A percentile compares a stretch with the other conserved stretches of the same genome.
These are phyloP conservation scores for Boletellus emodensis DNA, from an alignment of 768 basidiomycete species.

Conservation along the genomic window DNA sequence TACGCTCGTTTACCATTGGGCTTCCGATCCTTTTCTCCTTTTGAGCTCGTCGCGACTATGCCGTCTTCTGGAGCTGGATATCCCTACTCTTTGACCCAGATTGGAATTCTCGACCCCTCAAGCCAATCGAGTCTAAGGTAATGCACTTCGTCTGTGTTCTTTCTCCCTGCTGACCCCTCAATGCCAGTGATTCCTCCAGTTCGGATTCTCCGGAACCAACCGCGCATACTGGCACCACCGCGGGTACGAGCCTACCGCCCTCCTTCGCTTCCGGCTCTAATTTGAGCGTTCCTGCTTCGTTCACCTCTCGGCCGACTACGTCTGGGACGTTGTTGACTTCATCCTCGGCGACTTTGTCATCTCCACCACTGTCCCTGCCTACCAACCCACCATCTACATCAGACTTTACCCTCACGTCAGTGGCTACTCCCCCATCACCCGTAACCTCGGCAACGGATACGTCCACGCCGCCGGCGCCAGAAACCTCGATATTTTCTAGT, in stretches of 20 bases:
- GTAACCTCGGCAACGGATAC: not conserved
- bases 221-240: constrained; percentile 8
- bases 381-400: not conserved
- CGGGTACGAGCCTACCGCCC: constrained; percentile 18
- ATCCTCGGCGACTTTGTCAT: not conserved
- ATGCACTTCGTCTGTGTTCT: not conserved
- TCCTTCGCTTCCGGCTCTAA: constrained; percentile 14
- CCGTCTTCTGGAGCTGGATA: not conserved
- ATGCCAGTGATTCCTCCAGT: constrained; percentile 1
- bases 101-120: not conserved
- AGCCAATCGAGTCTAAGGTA: constrained; percentile 13
- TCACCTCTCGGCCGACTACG: not conserved
- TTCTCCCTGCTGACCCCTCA: constrained; percentile 3
- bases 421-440: not conserved
- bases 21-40: constrained; percentile 1
- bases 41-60: constrained; percentile 2
- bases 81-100: not conserved
- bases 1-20: not conserved
- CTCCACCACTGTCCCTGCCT: not conserved
- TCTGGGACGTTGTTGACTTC: not conserved
- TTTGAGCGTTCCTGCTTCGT: constrained; percentile 11
- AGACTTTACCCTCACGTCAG: not conserved
- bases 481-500: constrained; percentile 1
- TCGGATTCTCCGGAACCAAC: not conserved
- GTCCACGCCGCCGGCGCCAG: not conserved